These are phyloP conservation scores for Penicillium canescens DNA, from an alignment of 495 filamentous ascomycete species.

Conservation along the genomic window DNA sequence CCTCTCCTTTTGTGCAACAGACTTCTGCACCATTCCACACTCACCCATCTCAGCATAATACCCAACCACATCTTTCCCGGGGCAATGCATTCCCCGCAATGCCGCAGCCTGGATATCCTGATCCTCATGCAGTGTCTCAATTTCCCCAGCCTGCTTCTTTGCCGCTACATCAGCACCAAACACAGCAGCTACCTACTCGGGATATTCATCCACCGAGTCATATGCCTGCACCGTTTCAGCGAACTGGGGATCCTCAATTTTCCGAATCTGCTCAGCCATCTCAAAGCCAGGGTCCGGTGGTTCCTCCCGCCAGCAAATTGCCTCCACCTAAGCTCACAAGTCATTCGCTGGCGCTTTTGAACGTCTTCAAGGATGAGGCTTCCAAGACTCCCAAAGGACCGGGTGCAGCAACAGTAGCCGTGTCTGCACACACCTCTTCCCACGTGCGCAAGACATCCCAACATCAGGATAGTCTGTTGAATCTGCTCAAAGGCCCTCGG, in stretches of 20 bases:
- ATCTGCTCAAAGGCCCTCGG: constrained; percentile 34
- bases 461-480: constrained; percentile 43
- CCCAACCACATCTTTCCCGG: constrained; percentile 10
- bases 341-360: constrained; percentile 64
- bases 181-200: constrained; percentile 12
- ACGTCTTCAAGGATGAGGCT: constrained; percentile 58
- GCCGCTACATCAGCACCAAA: constrained; percentile 8
- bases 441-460: constrained; percentile 31
- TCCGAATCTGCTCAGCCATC: constrained; percentile 39
- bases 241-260: constrained; percentile 53
- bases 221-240: constrained; percentile 50
- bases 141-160: constrained; percentile 12
- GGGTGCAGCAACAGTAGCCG: constrained; percentile 29
- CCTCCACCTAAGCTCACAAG: constrained; percentile 62
- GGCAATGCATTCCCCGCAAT: constrained; percentile 10
- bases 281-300: constrained; percentile 42
- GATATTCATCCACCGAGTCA: constrained; percentile 15
- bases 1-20: constrained; percentile 20
- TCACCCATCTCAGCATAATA: constrained; percentile 9
- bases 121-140: constrained; percentile 13
- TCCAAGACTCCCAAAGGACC: constrained; percentile 32
- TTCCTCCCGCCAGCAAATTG: constrained; percentile 57
- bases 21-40: constrained; percentile 23
- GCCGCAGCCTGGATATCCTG: constrained; percentile 14
- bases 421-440: constrained; percentile 16